Evolutionary conservation across 2,329 filamentous ascomycete genomes (phyloP), one percentile per base, ranked within the genome.

Genomic region (Cladosporium sp.): DNA sequence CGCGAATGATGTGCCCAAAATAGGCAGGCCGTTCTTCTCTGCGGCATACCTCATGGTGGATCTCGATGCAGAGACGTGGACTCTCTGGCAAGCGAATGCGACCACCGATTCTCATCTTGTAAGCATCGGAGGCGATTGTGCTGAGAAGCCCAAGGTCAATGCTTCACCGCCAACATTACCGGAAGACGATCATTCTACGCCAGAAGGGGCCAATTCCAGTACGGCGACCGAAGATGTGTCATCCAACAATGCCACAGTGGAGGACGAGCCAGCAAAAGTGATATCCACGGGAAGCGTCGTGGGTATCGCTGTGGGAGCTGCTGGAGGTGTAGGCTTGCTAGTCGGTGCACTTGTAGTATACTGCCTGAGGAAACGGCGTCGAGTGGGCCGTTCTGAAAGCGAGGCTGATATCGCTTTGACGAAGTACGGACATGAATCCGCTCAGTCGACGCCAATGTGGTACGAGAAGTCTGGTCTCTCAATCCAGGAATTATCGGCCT

Each of bases 41-140:
- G 52, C 41, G 13, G 57, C 57, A 13, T 56, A 56, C 42, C 37
- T 59, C 28, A 54, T 46, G 38, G 55, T 58, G 9, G 48, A 56
- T 44, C 33, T 54, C 10, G 53, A 57, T 16, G 46, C 46, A 9
- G 34, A 42, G 9, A 58, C 51, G 6, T 58, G 46, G 40, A 54
- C 43, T 9, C 19, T 58, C 10, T 56, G 56, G 56, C 52, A 48
- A 40, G 54, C 52, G 13, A 56, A 49, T 32, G 44, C 56, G 33
- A 56, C 52, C 6, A 45, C 40, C 10, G 52, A 56, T 19, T 46
- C 49, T 6, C 28, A 37, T 11, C 43, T 57, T 13, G 42, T 54
- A 9, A 34, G 34, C 11, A 46, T 56, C n/a, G 57, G 55, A 2
- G 49, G 43, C 9, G 40, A 33, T 7, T 54, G 55, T 41, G 35